Evolutionary conservation across 78 protist species (phyloP).

Genomic region (Chrysochromulina parva): DNA sequence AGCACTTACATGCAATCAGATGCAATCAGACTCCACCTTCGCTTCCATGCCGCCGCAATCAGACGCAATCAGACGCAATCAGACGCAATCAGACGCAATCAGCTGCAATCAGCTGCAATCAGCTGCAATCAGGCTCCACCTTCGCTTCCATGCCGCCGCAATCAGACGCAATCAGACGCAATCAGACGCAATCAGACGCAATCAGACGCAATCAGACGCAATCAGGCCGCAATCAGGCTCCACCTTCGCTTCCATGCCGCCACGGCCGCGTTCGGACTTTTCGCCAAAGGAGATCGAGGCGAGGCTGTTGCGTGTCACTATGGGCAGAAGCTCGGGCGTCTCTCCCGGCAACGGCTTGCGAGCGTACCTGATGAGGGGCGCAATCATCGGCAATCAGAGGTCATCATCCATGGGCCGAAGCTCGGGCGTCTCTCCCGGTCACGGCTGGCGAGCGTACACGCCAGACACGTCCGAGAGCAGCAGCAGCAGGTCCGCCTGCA

Average conservation of each 20-base stretch:
- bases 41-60: conserved; percentile 63
- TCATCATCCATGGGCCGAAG: neutral
- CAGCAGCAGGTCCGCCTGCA: conserved; percentile 51
- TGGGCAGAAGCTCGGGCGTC: no score
- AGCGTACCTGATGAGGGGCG: neutral
- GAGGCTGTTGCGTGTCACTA: neutral
- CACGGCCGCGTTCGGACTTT: conserved; percentile 44
- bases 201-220: no score
- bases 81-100: no score
- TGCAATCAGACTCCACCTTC: conserved; percentile 17
- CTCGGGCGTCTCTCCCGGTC: neutral
- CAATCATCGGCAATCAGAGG: no score
- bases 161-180: no score
- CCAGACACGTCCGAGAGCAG: conserved; percentile 69
- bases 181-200: neutral
- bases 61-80: no score
- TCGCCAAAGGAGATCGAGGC: conserved; percentile 19
- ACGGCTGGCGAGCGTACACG: conserved; percentile 41
- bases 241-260: conserved; percentile 67
- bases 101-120: no score
- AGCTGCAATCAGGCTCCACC: neutral
- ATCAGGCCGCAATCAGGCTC: no score
- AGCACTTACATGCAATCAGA: no score
- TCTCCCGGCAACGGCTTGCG: conserved; percentile 29
- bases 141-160: conserved; percentile 67